Base-by-base conservation (phyloP, 345 rosid genomes). In the Populus deltoides region DNA sequence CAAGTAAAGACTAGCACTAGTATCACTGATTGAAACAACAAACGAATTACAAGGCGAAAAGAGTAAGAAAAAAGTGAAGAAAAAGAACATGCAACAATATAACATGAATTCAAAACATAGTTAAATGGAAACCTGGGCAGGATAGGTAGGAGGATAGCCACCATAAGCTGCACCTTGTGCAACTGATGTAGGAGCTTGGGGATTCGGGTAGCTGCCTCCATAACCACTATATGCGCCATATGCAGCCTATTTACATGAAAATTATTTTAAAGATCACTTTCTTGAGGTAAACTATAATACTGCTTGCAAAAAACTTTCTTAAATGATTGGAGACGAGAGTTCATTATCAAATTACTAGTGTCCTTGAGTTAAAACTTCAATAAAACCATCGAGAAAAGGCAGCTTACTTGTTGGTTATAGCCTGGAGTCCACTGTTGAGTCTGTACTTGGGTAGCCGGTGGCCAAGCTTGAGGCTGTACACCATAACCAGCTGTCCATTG, bases 401-500 rank as follows among this genome's bases (percentile, higher is more conserved):
- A 63, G 69, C 24, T n/a, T 72, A 90, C 95, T 86, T 88, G 98
- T 77, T 96, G 98, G 75, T 88, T 83, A 88, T 92, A 96, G 72
- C 87, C 90, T 18, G 97, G 91, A 78, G 89, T 83, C 92, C 94
- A 92, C 47, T 88, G 94, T 70, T 91, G 97, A 41, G 79, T 76
- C 76, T 89, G 97, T 76, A 91, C 86, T 65, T 89, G 94, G 7
- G 93, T 87, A 70, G 79, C 78, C 17, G 86, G 88, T 7, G 97
- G 98, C 98, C 98, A 97, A 81, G 91, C 78, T 86, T 94, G 98
- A 75, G 99, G 90, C 78, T 90, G 98, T 59, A 82, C 82, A 71
- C 89, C 92, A 78, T 92, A 94, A 74, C 92, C 88, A 82, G 95
- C 91, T 20, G 94, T 69, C 98, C 97, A 97, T 66, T 90, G 98